phyloP scores from a whole-genome alignment of 441 rosid species.

The Adansonia madagascariensis region DNA sequence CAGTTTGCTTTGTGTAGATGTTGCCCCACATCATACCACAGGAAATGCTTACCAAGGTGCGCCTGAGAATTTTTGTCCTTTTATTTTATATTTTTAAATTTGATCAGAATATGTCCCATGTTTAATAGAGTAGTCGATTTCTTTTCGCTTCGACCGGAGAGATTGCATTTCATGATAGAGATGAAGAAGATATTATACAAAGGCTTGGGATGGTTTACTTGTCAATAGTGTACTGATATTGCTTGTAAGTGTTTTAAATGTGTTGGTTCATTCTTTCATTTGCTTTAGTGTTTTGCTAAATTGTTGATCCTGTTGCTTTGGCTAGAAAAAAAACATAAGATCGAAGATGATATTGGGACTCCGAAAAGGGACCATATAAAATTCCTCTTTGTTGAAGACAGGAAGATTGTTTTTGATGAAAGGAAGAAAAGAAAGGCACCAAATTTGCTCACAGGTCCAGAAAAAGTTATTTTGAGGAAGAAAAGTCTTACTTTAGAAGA shows the following conservation, averaged over 20 bases:
- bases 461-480: conserved; percentile 39
- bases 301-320: conserved; percentile 28
- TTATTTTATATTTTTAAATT: not conserved
- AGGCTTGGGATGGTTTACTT: conserved; percentile 85
- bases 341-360: conserved; percentile 65
- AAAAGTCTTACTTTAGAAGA: conserved; percentile 40
- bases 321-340: conserved; percentile 55
- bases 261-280: conserved; percentile 23
- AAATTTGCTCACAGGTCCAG: conserved; percentile 42
- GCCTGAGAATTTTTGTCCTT: conserved; percentile 15
- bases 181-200: conserved; percentile 48
- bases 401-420: conserved; percentile 33
- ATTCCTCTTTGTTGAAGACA: conserved; percentile 59
- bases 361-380: conserved; percentile 74
- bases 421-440: conserved; percentile 40
- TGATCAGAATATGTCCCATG: not conserved
- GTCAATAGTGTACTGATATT: conserved; percentile 78
- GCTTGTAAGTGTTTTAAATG: conserved; percentile 60
- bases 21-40: conserved; percentile 54
- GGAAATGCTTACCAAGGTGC: conserved; percentile 54
- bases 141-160: conserved; percentile 40
- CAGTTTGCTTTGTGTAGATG: conserved; percentile 95
- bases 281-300: conserved; percentile 29
- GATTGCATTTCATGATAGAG: conserved; percentile 54
- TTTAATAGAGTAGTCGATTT: conserved; percentile 9